A percentile compares a stretch with the other conserved stretches of the same genome.
These are phyloP conservation scores for Neopestalotiopsis sp. DNA, from an alignment of 2,329 filamentous ascomycete genomes.

Conservation along the genomic window DNA sequence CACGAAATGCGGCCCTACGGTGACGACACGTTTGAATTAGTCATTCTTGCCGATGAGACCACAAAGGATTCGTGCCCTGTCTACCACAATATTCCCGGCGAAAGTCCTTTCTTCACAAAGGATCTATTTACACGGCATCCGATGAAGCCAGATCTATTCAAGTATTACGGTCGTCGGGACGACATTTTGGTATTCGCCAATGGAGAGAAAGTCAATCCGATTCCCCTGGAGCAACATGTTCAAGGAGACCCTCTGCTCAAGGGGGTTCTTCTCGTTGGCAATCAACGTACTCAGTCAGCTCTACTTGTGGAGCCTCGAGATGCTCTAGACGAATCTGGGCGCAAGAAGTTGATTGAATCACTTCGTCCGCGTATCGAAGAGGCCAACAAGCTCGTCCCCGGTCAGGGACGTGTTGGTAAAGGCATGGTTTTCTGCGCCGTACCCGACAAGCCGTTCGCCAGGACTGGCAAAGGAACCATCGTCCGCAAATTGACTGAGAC, in stretches of 20 bases:
- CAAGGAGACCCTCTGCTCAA: not conserved
- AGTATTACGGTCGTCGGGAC: conserved; percentile 43
- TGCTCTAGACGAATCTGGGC: not conserved
- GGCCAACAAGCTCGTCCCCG: conserved; percentile 6
- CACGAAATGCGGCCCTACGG: conserved; percentile 32
- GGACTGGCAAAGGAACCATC: conserved; percentile 15
- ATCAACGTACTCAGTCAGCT: conserved; percentile 4
- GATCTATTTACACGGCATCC: conserved; percentile 46
- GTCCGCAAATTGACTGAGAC: conserved; percentile 12
- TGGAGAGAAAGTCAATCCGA: conserved; percentile 38
- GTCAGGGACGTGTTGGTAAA: conserved; percentile 4
- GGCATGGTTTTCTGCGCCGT: conserved; percentile 12
- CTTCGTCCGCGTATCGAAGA: conserved; percentile 11
- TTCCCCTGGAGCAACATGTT: conserved; percentile 17
- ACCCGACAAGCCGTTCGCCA: conserved; percentile 10
- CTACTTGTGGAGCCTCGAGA: conserved; percentile 1
- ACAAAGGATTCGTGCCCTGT: conserved; percentile 28
- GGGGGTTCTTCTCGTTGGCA: conserved; percentile 6
- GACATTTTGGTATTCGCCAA: conserved; percentile 49
- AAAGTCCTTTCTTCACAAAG: conserved; percentile 39
- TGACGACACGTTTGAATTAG: conserved; percentile 31
- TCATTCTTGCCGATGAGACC: conserved; percentile 29
- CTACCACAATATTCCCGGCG: conserved; percentile 41
- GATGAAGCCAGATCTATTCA: conserved; percentile 39
- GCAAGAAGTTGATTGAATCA: not conserved